Base-by-base conservation (phyloP, 2,329 filamentous ascomycete species). In the Apiospora saccharicola region DNA sequence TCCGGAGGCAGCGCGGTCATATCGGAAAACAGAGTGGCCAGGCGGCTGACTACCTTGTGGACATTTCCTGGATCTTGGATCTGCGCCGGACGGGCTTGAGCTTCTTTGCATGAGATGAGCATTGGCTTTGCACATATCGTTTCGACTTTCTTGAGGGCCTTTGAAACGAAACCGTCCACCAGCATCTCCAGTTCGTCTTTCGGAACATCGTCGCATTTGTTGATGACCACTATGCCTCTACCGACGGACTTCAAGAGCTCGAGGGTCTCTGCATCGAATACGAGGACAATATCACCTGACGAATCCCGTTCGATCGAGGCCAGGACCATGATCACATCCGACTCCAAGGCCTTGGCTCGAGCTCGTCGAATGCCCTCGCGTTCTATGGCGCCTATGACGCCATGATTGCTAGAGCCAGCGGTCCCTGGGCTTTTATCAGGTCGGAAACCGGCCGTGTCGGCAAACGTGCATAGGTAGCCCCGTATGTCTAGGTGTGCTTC, bases 401-500 rank as follows among this genome's bases (percentile, higher is more conserved):
- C 71, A n/a, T 70, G 69, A 57, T 73, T 76, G 37, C 74, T 74
- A 70, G 72, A 68, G 71, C 61, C 64, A 47, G 70, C 46, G 41
- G 51, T 68, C 57, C 73, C 73, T 67, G 71, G 70, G 8, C 47
- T 73, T 34, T 76, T 74, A 47, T 77, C 81, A 68, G 87, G 89
- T 69, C 95, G 88, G 76, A 99, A 90, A 0, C 96, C 96, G 26
- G 96, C 96, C 78, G 96, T 98, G 83, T 99, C 96, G 22, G 96
- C 95, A 79, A 99, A 92, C n/a, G 93, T 94, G 81, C 95, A 97
- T 69, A 97, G 90, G 84, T 93, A 99, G 0, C 96, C 96, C 0
- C 92, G 91, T 68, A 99, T 87, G 82, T 99, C 96, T 37, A 99
- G 87, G 41, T 93, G 93, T 0, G 96, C 93, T 83, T 99, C 96